phyloP scores from a whole-genome alignment of 2,329 filamentous ascomycete genomes.

The Pyrenophora tritici-repentis region DNA sequence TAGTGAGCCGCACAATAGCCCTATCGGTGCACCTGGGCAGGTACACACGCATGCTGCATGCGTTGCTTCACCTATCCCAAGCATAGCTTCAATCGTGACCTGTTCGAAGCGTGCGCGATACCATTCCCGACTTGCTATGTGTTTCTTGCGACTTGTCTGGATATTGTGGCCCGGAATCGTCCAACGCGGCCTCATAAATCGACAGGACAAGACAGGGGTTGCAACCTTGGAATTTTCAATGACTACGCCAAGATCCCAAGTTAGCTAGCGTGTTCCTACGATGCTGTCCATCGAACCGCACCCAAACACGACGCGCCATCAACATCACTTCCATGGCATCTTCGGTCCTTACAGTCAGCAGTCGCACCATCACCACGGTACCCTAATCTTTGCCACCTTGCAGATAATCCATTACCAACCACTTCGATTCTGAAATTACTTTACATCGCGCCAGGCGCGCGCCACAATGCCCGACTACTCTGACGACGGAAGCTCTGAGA shows the following conservation, averaged over 20 bases:
- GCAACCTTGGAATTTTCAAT: background rate
- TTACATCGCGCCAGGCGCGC: constrained; percentile 6
- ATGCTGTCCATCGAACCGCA: background rate
- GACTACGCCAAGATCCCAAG: constrained; percentile 2
- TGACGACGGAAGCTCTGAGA: constrained; percentile 24
- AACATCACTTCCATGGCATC: constrained; percentile 18
- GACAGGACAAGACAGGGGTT: too few relatives aligned
- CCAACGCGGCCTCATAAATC: too few relatives aligned
- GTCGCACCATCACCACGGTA: background rate
- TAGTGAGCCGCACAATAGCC: background rate
- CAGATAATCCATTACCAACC: background rate
- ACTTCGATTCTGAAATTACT: constrained; percentile 10
- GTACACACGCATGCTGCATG: constrained; percentile 1
- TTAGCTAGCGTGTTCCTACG: constrained; percentile 1
- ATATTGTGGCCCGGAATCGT: too few relatives aligned
- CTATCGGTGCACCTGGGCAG: background rate
- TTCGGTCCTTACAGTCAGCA: constrained; percentile 4
- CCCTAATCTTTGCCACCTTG: background rate
- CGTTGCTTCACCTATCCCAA: background rate
- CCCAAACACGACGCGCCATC: constrained; percentile 8
- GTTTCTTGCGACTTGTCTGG: too few relatives aligned
- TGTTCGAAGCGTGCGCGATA: background rate
- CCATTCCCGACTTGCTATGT: background rate
- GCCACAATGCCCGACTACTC: constrained; percentile 11
- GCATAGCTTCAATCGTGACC: background rate